Base-by-base conservation (phyloP, 176 grass and related monocot species). In the Thinopyrum elongatum region DNA sequence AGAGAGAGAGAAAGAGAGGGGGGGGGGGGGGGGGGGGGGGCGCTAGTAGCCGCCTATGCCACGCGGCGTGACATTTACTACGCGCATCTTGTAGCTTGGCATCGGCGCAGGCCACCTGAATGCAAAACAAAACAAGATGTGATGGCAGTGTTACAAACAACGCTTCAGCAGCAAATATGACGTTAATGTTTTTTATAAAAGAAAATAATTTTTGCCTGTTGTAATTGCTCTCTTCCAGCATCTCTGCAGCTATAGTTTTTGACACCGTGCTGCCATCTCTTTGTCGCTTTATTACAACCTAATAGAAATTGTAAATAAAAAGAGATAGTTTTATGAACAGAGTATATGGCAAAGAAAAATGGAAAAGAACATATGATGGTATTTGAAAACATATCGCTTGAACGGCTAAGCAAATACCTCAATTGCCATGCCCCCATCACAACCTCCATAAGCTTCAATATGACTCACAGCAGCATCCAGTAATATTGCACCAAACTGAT, bases 51-150 rank as follows among this genome's bases (percentile, higher is more conserved):
- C 38, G 42, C 42, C 42, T 41, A 46, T 14, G 42, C 42, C 42
- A 14, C 8, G 12, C 14, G 22, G 3, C 7, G 73, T 76, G 34
- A 78, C 36, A 15, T 63, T 39, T 79, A 79, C 26, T 12, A 14
- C 1, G 22, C 57, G 57, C 16, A 15, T 2, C 57, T 17, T 79
- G 77, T 79, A 79, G 33, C 55, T 79, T 63, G 77, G 77, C 77
- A 79, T 79, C 23, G 34, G 33, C 8, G 77, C 77, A 41, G 77
- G 77, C 77, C 77, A 79, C 38, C 77, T 79, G 77, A 9, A 79
- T 19, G 12, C 33, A 63, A 79, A 26, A 14, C 11, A 77, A 59
- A 41, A n/a, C n/a, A 29, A 51, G 16, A 49, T 17, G 29, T 33
- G 15, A 67, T 31, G 29, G 8, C 15, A 3, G 65, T 67, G 14